These are phyloP conservation scores for Pleurotus sapidus DNA, from an alignment of 768 basidiomycete genomes.

Conservation along the genomic window DNA sequence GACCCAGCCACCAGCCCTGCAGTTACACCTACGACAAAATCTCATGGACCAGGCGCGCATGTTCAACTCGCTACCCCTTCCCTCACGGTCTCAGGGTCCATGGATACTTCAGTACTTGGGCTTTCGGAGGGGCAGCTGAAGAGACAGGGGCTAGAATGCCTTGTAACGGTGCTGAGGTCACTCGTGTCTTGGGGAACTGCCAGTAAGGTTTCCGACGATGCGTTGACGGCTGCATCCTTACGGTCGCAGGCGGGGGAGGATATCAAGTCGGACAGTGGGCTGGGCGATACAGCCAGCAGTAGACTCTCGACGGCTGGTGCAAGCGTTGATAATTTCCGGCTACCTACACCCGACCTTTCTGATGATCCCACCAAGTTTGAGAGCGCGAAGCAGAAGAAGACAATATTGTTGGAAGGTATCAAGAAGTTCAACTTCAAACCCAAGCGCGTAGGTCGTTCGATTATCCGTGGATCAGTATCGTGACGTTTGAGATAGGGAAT, in stretches of 20 bases:
- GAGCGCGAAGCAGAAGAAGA: conserved; percentile 95
- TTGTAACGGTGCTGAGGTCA: conserved; percentile 84
- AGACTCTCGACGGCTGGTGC: conserved; percentile 42
- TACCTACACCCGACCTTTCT: conserved; percentile 72
- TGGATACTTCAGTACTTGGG: conserved; percentile 66
- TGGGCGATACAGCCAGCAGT: conserved; percentile 57
- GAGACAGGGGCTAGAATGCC: conserved; percentile 91
- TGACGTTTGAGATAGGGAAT: conserved; percentile 58
- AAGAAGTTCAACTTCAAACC: conserved; percentile 99
- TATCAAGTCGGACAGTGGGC: conserved; percentile 42
- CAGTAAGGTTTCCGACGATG: conserved; percentile 41
- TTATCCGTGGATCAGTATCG: too few species aligned
- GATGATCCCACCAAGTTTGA: conserved; percentile 95
- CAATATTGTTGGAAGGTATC: conserved; percentile 89
- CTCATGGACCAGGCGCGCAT: conserved; percentile 31
- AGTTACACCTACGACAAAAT: conserved; percentile 48
- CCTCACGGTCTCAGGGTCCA: conserved; percentile 60
- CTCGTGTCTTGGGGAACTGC: conserved; percentile 88
- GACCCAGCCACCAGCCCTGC: conserved; percentile 62
- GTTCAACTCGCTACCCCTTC: conserved; percentile 67
- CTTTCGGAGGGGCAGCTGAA: conserved; percentile 82
- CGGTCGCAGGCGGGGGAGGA: conserved; percentile 56
- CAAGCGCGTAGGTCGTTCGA: conserved; percentile 65
- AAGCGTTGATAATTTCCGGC: conserved; percentile 57
- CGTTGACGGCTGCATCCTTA: conserved; percentile 30